Evolutionary conservation across 192 early-diverging fungal species (phyloP), one percentile per base, ranked within the genome.

Genomic region (Lobulomyces angularis): DNA sequence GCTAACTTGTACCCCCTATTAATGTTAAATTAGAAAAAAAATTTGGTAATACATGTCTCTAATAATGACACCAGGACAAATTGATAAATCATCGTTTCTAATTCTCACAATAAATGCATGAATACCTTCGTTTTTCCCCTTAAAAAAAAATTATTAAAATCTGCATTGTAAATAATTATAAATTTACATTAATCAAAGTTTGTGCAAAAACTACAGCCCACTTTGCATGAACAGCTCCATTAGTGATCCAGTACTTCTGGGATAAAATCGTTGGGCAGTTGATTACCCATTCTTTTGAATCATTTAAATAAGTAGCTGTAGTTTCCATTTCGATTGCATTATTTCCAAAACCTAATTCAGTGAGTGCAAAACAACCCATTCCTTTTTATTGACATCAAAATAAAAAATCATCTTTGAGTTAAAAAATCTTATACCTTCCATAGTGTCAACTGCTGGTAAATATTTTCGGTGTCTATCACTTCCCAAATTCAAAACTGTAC

Each of bases 301-400:
- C 52, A 23, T 58, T 4, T 14, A 12, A n/a, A 32, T 12, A 12
- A 14, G 12, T 12, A 32, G 31, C 71, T 18, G 71, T 71, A 9
- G 82, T 81, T 51, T 82, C 78, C 82, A 84, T 84, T 50, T 84
- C 82, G 18, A 84, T 61, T 19, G 82, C 82, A 37, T 84, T 84
- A 55, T 84, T 84, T 17, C 82, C 82, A 48, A 80, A 82, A 11
- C 82, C 82, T 38, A 84, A 48, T 58, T 84, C 82, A 26, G 82
- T 84, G 39, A 84, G 48, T 19, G 59, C 82, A 55, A 84, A 84
- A 59, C 82, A 84, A 21, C 82, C 82, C 35, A 81, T 67, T 20
- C 68, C 58, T 2, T 70, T n/a, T n/a, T n/a, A n/a, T n/a, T n/a
- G n/a, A n/a, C n/a, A n/a, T n/a, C n/a, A n/a, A n/a, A n/a, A n/a